Evolutionary conservation across 768 basidiomycete genomes (phyloP), one percentile per base, ranked within the genome.

Genomic region (Russula griseocarnosa): DNA sequence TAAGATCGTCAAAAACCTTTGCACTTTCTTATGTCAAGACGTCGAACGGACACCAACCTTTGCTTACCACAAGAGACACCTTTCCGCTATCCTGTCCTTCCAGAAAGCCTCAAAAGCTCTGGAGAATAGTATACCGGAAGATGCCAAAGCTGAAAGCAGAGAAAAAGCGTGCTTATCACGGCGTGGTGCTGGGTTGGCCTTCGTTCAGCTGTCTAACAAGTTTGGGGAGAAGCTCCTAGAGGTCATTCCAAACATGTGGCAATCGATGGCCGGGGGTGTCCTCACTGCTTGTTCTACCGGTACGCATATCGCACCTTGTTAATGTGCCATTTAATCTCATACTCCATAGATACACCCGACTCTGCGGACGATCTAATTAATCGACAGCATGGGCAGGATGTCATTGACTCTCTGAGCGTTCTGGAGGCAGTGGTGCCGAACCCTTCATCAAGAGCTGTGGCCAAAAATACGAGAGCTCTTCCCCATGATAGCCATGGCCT

Each of bases 1-100:
- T 70, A 99, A 99, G 79, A 92, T 99, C 61, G 86, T 98, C 67
- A 94, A 93, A 77, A 99, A 99, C 72, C 83, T 98, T 9, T 96
- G 93, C 77, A 94, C 92, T 0, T 98, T 98, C 76, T 78, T 98
- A 6, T 98, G 96, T 71, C 92, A 94, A 70, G 97, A 99, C 73
- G 81, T 83, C 9, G 86, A 88, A 47, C 83, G 89, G 59, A 97
- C 94, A 0, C 97, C 97, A 3, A 87, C 96, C 1, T 98, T 98
- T 72, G 81, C 87, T 1, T 83, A 81, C 70, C 78, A 79, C 9
- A 83, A 85, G 56, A 84, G 83, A 64, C 73, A 80, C 22, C 74
- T 76, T 54, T 83, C 88, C 20, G 94, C 90, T 1, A 90, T 98
- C 44, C 77, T 96, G 22, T 91, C 93, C 2, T 86, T 94, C 70